These are phyloP conservation scores for Fraxinus excelsior DNA, from an alignment of 257 asterid genomes.

Conservation along the genomic window DNA sequence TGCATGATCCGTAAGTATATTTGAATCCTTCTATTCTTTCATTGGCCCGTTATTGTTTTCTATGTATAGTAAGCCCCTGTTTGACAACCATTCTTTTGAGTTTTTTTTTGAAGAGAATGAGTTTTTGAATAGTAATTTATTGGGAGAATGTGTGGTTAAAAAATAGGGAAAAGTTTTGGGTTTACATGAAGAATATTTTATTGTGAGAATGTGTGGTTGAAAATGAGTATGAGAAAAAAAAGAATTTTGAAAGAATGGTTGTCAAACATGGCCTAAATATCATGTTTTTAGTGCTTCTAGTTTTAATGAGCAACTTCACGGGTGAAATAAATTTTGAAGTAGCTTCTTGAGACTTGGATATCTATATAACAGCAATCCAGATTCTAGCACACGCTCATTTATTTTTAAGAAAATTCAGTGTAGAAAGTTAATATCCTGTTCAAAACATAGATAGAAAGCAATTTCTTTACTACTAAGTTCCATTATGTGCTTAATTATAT, in stretches of 20 bases:
- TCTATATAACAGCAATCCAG: not conserved
- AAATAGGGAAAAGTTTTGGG: too few relatives aligned
- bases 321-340: not conserved
- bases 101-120: too few relatives aligned
- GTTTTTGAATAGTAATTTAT: too few relatives aligned
- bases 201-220: too few relatives aligned
- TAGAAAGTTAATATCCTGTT: not conserved
- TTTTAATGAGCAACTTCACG: not conserved
- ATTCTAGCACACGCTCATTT: not conserved
- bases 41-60: not conserved
- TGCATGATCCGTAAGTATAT: conserved; percentile 96
- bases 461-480: not conserved
- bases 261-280: not conserved
- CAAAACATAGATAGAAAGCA: not conserved
- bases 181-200: too few relatives aligned
- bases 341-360: not conserved
- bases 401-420: not conserved
- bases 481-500: not conserved
- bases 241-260: too few relatives aligned
- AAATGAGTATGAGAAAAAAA: too few relatives aligned
- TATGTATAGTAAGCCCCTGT: not conserved
- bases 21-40: not conserved
- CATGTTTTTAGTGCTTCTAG: not conserved
- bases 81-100: too few relatives aligned
- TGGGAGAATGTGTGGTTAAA: too few relatives aligned